Percentiles rank a stretch among this genome's conserved stretches.
Evolutionary conservation across 768 basidiomycete genomes (phyloP).

Genomic region (Pleurotus platypus): DNA sequence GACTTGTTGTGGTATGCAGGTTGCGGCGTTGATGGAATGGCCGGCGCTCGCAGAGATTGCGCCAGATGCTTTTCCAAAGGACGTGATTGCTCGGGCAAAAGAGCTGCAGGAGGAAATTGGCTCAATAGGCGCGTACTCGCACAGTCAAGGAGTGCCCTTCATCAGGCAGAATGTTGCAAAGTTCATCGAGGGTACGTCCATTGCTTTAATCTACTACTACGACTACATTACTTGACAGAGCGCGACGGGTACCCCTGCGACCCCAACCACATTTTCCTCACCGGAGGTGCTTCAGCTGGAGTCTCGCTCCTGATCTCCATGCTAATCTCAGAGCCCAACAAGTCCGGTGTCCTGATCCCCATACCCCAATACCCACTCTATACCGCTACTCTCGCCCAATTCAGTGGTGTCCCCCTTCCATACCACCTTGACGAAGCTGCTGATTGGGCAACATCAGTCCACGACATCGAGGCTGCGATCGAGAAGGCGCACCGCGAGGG

Average conservation of each 20-base stretch:
- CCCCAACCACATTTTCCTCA: conserved; percentile 89
- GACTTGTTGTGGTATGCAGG: conserved; percentile 35
- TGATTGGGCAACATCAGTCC: conserved; percentile 79
- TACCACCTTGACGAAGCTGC: conserved; percentile 85
- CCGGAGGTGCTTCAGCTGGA: conserved; percentile 92
- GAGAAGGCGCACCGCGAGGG: conserved; percentile 60
- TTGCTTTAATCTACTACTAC: neutral
- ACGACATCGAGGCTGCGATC: conserved; percentile 64
- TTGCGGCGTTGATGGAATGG: conserved; percentile 91
- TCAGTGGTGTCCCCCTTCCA: conserved; percentile 74
- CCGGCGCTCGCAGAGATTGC: conserved; percentile 79
- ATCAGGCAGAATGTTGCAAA: conserved; percentile 86
- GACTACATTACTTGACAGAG: conserved; percentile 37
- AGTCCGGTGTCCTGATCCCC: conserved; percentile 84
- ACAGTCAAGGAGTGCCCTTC: conserved; percentile 87
- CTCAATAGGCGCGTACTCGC: conserved; percentile 92
- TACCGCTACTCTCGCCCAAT: conserved; percentile 89
- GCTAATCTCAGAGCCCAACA: conserved; percentile 60
- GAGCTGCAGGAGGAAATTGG: conserved; percentile 84
- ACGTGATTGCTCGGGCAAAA: conserved; percentile 81
- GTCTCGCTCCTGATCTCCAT: conserved; percentile 85
- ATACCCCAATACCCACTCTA: conserved; percentile 99
- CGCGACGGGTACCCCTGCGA: conserved; percentile 87
- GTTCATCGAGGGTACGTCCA: conserved; percentile 74
- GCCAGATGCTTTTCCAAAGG: conserved; percentile 74